These are phyloP conservation scores for Penicillium sp. DNA, from an alignment of 2,329 filamentous ascomycete species.

Conservation along the genomic window DNA sequence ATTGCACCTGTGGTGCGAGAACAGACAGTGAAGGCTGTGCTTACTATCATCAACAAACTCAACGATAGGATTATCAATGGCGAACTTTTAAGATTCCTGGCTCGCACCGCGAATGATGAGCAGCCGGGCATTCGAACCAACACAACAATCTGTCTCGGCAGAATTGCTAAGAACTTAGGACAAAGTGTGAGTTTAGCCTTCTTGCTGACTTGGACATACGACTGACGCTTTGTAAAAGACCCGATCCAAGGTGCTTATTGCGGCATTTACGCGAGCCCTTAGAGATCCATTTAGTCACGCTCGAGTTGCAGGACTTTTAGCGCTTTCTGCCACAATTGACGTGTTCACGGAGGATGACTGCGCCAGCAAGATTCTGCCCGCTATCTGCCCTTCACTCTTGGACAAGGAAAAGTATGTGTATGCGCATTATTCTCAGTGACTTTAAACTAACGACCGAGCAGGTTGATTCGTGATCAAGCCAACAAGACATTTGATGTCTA, in stretches of 20 bases:
- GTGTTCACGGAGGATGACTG: constrained; percentile 89
- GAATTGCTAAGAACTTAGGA: constrained; percentile 88
- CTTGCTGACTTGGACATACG: background rate
- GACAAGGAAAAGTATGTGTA: constrained; percentile 81
- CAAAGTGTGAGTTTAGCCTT: constrained; percentile 47
- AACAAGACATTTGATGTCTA: constrained; percentile 88
- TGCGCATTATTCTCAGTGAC: background rate
- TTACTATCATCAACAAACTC: constrained; percentile 83
- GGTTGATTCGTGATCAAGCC: constrained; percentile 83
- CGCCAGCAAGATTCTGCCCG: constrained; percentile 78
- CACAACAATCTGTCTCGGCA: constrained; percentile 95
- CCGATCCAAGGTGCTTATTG: constrained; percentile 85
- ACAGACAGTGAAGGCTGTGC: constrained; percentile 91
- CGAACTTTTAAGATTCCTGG: constrained; percentile 84
- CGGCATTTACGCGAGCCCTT: constrained; percentile 85
- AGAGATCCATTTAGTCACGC: constrained; percentile 95
- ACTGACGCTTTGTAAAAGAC: constrained; percentile 54
- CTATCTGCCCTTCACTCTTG: constrained; percentile 78
- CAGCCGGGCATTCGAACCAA: constrained; percentile 97
- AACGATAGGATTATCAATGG: constrained; percentile 93
- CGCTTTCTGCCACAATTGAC: constrained; percentile 81
- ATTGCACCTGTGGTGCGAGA: constrained; percentile 87
- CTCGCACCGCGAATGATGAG: constrained; percentile 96
- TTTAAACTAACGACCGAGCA: constrained; percentile 24
- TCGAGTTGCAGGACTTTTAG: constrained; percentile 83